Evolutionary conservation across 495 filamentous ascomycete species (phyloP), one percentile per base, ranked within the genome.

Genomic region (Annulohypoxylon stygium): DNA sequence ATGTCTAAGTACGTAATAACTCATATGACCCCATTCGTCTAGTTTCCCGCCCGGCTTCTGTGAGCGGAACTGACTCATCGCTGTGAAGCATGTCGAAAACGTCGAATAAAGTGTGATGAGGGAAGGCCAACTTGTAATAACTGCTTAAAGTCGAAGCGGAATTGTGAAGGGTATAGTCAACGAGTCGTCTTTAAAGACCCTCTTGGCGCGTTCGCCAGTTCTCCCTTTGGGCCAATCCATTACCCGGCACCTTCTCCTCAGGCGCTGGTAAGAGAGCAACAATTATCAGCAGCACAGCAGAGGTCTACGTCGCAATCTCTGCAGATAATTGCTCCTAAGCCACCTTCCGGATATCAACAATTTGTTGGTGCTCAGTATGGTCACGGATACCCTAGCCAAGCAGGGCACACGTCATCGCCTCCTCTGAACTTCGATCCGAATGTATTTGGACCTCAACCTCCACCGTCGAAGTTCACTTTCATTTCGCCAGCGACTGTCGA

Each of bases 101-200:
- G 96, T 18, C 92, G 96, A 55, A 98, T 99, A 79, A 99, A 99
- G 82, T 99, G 96, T 79, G 96, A 95, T 58, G 96, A 98, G 78
- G 94, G 96, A 78, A 92, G 93, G 64, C 96, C 95, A 54, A 94
- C 89, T 14, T 98, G 96, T 83, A 89, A 86, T 69, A 86, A 98
- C 78, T 99, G 96, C 82, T 89, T 95, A 80, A 98, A 97, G 78
- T 97, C 95, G 10, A 97, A 96, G 79, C 90, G 96, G 10, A 85
- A 90, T 45, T 99, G 96, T 79, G 95, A 98, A 81, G 96, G 96
- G 41, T 99, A 99, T 83, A 97, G 91, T 71, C 94, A 94, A 78
- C 89, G 93, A 51, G 90, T 99, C 37, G 85, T 97, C 45, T 98
- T 99, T 87, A 98, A 97, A 80, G 90, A 95, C 65, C 93, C 94